Percentiles rank a stretch among this genome's conserved stretches.
Conservation (phyloP, 1,139 yeast species). For the Suhomyces bolitotheri region DNA sequence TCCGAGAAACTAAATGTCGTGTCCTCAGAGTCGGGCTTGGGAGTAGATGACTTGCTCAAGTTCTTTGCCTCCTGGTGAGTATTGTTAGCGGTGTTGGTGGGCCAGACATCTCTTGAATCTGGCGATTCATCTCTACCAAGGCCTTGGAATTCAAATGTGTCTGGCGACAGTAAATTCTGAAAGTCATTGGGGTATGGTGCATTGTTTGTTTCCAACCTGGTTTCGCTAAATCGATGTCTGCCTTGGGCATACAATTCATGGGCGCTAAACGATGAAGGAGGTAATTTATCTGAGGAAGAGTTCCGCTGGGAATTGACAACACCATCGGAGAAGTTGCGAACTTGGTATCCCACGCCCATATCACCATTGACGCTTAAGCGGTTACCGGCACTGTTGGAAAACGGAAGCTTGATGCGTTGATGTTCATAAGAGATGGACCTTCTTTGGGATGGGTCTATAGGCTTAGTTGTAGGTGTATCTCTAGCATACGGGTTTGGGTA, state of each 20-base stretch:
- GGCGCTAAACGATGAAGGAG: constrained; percentile 12
- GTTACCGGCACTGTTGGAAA: constrained; percentile 11
- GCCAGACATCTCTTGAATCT: background rate
- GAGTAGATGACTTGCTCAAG: background rate
- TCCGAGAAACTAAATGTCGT: constrained; percentile 27
- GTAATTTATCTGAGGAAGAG: constrained; percentile 7
- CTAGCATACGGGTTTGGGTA: constrained; percentile 1
- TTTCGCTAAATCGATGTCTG: background rate
- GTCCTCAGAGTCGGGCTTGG: constrained; percentile 3
- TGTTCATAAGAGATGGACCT: constrained; percentile 35
- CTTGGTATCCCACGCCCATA: constrained; percentile 1
- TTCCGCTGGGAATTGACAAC: constrained; percentile 11
- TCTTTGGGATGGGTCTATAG: constrained; percentile 16
- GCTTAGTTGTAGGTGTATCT: background rate
- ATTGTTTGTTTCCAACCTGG: background rate
- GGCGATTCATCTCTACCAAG: background rate
- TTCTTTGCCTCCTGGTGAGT: background rate
- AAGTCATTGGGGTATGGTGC: constrained; percentile 1
- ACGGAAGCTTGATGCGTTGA: constrained; percentile 27
- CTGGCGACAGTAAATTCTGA: constrained; percentile 3
- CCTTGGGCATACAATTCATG: constrained; percentile 12
- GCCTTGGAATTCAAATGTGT: constrained; percentile 4
- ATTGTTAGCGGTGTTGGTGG: background rate
- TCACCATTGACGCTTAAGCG: constrained; percentile 15
- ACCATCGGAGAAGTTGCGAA: constrained; percentile 17